Conservation (phyloP, 768 basidiomycete genomes). For the Lentinula boryana region DNA sequence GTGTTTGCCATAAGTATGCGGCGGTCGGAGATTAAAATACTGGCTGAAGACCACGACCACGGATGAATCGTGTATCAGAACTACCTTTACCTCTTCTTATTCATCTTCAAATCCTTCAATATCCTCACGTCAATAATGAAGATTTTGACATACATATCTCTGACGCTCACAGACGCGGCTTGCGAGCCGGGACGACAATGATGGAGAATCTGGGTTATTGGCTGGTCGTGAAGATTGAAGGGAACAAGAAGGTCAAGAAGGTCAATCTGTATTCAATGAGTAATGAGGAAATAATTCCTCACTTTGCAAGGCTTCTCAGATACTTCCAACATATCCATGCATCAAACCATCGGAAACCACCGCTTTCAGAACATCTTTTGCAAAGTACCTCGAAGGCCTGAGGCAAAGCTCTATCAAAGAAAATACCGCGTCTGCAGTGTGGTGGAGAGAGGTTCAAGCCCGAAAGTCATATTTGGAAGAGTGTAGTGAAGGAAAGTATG, state of each 20-base stretch:
- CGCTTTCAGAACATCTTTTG: conserved; percentile 44
- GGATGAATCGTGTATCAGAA: neutral
- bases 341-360: conserved; percentile 43
- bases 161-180: conserved; percentile 33
- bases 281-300: neutral
- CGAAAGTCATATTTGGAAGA: conserved; percentile 52
- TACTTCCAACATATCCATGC: conserved; percentile 47
- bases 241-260: conserved; percentile 19
- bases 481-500: conserved; percentile 43
- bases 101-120: conserved; percentile 48
- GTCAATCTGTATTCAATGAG: conserved; percentile 12
- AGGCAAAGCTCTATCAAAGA: conserved; percentile 31
- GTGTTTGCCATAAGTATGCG: too few species aligned
- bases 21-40: too few species aligned
- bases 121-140: conserved; percentile 38
- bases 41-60: too few species aligned
- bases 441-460: conserved; percentile 55
- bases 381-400: conserved; percentile 44
- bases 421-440: conserved; percentile 15
- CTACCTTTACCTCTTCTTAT: conserved; percentile 33
- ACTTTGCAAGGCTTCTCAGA: conserved; percentile 18
- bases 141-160: conserved; percentile 48
- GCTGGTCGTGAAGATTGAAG: conserved; percentile 34
- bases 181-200: conserved; percentile 43
- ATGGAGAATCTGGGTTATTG: conserved; percentile 51